Evolutionary conservation across 768 basidiomycete species (phyloP), one percentile per base, ranked within the genome.

Genomic region (Russula compacta): DNA sequence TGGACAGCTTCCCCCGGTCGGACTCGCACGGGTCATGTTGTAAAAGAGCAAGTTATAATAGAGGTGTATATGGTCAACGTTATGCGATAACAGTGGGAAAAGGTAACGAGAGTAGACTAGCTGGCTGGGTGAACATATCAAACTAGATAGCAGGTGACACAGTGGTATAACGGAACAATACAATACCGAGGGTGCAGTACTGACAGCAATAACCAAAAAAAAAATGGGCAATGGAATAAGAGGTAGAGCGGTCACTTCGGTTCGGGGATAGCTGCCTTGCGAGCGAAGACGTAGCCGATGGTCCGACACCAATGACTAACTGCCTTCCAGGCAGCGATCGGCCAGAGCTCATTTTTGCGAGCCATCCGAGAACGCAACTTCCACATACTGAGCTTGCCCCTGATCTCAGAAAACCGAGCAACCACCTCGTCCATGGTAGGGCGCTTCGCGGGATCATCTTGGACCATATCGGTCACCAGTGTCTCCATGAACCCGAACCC

Each of bases 391-490:
- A 58, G 51, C 24, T 57, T 49, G 32, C 36, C 6, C 17, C 36
- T 44, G 36, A 58, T 53, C 32, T 52, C 50, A 4, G 35, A 17
- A 50, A 58, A 61, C 3, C 50, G 55, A 21, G 42, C 10, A 9
- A 52, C 40, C 1, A 60, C 54, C 24, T 55, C 53, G 6, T 55
- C 24, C 53, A 56, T 56, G 3, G 67, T 72, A 0, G 75, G 76
- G 6, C 76, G 71, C 47, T 71, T 68, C 3, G 58, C 42, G 0
- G 74, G 72, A 53, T 76, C 71, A 0, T 67, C 63, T 57, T 76
- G 71, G 4, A 71, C 66, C 76, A 78, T 77, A 21, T 75, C 73
- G 0, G 49, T 51, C 24, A 68, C 62, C n/a, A 67, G 54, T 55
- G 38, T 21, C n/a, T 43, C 48, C 15, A 62, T 40, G 50, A 62